Evolutionary conservation across 2,329 filamentous ascomycete species (phyloP), one percentile per base, ranked within the genome.

Genomic region (Chaetomium sp.): DNA sequence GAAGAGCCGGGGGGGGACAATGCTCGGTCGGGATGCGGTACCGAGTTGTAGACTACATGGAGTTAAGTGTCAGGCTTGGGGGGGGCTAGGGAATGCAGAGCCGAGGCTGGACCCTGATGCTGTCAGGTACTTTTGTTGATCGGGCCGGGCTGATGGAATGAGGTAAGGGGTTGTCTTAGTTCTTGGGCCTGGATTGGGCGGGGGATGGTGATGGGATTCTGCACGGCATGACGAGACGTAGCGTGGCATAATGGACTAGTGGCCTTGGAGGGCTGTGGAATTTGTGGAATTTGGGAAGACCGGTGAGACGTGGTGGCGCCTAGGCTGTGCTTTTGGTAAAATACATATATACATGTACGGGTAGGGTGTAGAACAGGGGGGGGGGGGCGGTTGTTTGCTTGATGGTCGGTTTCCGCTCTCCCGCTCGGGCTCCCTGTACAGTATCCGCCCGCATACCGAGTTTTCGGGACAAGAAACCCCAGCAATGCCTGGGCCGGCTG

Each of bases 401-500:
- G 8, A 7, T 29, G 19, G n/a, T 33, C 4, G 25, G 12, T 1
- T n/a, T n/a, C 38, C 9, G 25, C 7, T n/a, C 25, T 63, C 56
- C 56, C 62, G 62, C 62, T 49, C 21, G 4, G n/a, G 33, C 62
- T 23, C 23, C 27, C 57, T 53, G 10, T 45, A 61, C 63, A 65
- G 62, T 64, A 25, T 27, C 57, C 57, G 62, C 19, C n/a, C 4
- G 13, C 31, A 25, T 51, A 45, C 47, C 55, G 21, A 42, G 8
- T 9, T n/a, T 58, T n/a, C 12, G 61, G 33, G 25, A 51, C 38
- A n/a, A 56, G 29, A 21, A 29, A n/a, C n/a, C 9, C 9, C 6
- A 23, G 45, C 0, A 42, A 16, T 7, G 16, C 6, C 7, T 42
- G 7, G 16, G 7, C 38, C 4, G 38, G 16, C 7, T 42, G 13